Conservation (phyloP, 2,329 filamentous ascomycete genomes). For the Arthroderma sp. region DNA sequence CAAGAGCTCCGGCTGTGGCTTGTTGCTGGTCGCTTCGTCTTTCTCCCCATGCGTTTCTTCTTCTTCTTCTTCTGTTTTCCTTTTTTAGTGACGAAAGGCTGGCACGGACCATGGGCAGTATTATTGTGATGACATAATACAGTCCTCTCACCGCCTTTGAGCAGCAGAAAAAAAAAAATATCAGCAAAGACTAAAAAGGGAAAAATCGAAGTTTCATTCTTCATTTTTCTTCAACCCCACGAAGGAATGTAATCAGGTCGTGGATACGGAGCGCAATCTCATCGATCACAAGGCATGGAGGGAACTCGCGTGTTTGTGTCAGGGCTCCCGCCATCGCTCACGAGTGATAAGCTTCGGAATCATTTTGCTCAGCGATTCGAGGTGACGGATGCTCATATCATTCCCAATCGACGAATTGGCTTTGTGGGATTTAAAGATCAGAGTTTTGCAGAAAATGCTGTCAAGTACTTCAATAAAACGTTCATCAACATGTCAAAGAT, state of each 20-base stretch:
- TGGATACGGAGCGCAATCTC: background rate
- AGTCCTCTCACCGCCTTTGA: constrained; percentile 19
- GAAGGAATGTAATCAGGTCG: background rate
- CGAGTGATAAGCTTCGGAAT: constrained; percentile 72
- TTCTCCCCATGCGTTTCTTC: background rate
- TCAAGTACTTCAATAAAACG: constrained; percentile 89
- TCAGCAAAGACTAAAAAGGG: background rate
- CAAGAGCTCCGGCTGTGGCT: background rate
- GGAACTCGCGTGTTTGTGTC: constrained; percentile 63
- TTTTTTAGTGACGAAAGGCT: constrained; percentile 2
- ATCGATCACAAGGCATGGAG: constrained; percentile 40
- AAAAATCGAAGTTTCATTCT: background rate
- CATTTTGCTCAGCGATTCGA: constrained; percentile 70
- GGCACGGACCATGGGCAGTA: background rate
- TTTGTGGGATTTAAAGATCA: constrained; percentile 86
- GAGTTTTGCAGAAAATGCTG: constrained; percentile 67
- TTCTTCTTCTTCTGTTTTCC: background rate
- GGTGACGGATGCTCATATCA: constrained; percentile 85
- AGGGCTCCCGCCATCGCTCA: constrained; percentile 71
- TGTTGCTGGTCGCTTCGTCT: background rate
- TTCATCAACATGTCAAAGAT: constrained; percentile 96
- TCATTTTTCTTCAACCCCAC: constrained; percentile 3
- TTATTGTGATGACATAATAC: background rate
- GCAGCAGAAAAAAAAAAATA: constrained; percentile 1
- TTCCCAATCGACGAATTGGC: constrained; percentile 79